These are phyloP conservation scores for Penicillium paneum DNA, from an alignment of 2,329 filamentous ascomycete genomes.

Conservation along the genomic window DNA sequence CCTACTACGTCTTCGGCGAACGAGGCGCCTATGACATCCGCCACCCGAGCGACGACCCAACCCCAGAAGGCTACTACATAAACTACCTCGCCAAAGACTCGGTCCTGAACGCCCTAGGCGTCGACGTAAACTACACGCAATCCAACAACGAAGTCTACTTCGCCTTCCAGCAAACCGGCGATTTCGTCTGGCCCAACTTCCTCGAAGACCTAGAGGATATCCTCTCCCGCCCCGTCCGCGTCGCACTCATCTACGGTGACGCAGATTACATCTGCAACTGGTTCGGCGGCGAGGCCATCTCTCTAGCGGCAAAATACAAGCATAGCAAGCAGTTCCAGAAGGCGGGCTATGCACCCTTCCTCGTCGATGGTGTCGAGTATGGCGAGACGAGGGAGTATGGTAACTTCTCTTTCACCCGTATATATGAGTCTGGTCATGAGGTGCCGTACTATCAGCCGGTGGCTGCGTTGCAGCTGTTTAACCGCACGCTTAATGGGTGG, in stretches of 20 bases:
- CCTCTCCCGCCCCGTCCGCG: conserved; percentile 59
- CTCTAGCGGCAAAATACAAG: conserved; percentile 55
- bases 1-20: conserved; percentile 54
- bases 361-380: conserved; percentile 63
- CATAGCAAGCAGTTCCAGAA: conserved; percentile 57
- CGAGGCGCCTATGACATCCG: conserved; percentile 62
- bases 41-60: conserved; percentile 56
- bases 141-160: conserved; percentile 44
- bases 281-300: conserved; percentile 71
- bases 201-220: conserved; percentile 59
- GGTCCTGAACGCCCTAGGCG: conserved; percentile 60
- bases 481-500: conserved; percentile 56
- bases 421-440: conserved; percentile 65
- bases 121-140: conserved; percentile 59
- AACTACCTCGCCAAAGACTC: conserved; percentile 62
- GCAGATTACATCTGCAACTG: conserved; percentile 57
- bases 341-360: conserved; percentile 70
- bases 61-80: conserved; percentile 59
- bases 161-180: conserved; percentile 54
- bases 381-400: conserved; percentile 74
- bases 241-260: conserved; percentile 70
- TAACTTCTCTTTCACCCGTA: conserved; percentile 66
- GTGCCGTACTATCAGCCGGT: conserved; percentile 58
- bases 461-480: conserved; percentile 59
- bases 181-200: conserved; percentile 63